Evolutionary conservation across 2,329 filamentous ascomycete species (phyloP).

Genomic region (Coniochaeta sp.): DNA sequence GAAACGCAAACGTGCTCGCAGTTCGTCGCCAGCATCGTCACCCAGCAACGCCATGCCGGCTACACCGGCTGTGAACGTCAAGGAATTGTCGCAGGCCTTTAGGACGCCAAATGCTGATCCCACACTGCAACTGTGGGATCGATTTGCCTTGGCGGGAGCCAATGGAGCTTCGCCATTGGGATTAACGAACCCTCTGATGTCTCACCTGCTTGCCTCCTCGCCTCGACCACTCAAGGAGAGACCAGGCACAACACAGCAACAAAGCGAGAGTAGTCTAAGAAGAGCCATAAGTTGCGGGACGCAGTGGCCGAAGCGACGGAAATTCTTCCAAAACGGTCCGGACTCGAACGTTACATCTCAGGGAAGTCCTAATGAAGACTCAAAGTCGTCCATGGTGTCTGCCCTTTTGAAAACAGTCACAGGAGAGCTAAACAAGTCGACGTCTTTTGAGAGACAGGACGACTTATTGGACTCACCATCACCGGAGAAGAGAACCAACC

Average conservation of each 20-base stretch:
- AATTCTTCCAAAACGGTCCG: constrained; percentile 40
- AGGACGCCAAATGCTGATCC: constrained; percentile 65
- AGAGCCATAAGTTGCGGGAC: constrained; percentile 62
- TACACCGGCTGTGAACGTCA: constrained; percentile 46
- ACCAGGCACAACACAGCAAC: constrained; percentile 18
- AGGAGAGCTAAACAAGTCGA: constrained; percentile 39
- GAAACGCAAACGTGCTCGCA: constrained; percentile 61
- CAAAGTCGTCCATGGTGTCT: constrained; percentile 50
- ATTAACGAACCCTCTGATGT: constrained; percentile 48
- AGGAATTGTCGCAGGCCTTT: constrained; percentile 48
- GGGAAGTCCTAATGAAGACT: constrained; percentile 36
- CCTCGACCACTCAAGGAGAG: constrained; percentile 48
- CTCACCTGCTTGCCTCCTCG: constrained; percentile 61
- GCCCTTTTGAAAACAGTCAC: constrained; percentile 61
- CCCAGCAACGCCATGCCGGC: constrained; percentile 42
- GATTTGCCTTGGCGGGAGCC: constrained; percentile 52
- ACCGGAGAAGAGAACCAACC: constrained; percentile 23
- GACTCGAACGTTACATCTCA: constrained; percentile 23
- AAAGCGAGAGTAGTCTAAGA: constrained; percentile 43
- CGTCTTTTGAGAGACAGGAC: constrained; percentile 11
- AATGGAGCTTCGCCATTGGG: constrained; percentile 33
- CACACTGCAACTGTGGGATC: constrained; percentile 69
- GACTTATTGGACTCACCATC: constrained; percentile 11
- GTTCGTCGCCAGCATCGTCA: constrained; percentile 66
- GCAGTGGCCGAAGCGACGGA: constrained; percentile 66